Percentiles rank a stretch among this genome's conserved stretches.
Evolutionary conservation across 148 eudicot genomes (phyloP).

Genomic region (Vaccinium darrowii): DNA sequence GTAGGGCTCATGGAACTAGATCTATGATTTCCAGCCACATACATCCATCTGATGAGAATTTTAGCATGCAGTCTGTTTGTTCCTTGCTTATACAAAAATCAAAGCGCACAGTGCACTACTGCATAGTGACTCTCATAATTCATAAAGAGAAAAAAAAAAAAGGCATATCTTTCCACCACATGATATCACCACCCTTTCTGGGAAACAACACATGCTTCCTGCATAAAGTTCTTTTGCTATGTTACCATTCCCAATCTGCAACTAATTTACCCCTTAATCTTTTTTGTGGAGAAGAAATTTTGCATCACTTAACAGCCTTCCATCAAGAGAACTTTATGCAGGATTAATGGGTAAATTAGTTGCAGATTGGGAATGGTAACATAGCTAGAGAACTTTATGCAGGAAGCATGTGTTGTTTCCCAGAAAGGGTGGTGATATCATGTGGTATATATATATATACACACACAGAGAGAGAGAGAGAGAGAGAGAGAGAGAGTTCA

Average conservation of each 20-base stretch:
- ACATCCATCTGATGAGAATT: background rate
- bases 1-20: background rate
- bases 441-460: background rate
- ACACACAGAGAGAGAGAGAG: background rate
- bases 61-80: background rate
- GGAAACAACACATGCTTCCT: background rate
- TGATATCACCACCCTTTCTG: background rate
- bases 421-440: background rate
- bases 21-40: background rate
- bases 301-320: background rate
- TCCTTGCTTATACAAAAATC: background rate
- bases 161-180: slow-evolving; percentile 3
- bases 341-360: background rate
- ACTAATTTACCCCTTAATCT: slow-evolving; percentile 1
- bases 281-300: background rate
- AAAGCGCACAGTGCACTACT: background rate
- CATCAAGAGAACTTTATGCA: background rate
- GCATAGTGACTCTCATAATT: background rate
- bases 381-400: background rate
- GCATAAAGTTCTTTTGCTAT: background rate
- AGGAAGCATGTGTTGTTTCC: background rate
- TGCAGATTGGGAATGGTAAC: background rate
- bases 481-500: background rate
- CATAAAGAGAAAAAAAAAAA: background rate
- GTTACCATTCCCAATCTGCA: background rate